A percentile compares a stretch with the other conserved stretches of the same genome.
Evolutionary conservation across 2,329 filamentous ascomycete species (phyloP).

Genomic region (Epichloe gansuensis): DNA sequence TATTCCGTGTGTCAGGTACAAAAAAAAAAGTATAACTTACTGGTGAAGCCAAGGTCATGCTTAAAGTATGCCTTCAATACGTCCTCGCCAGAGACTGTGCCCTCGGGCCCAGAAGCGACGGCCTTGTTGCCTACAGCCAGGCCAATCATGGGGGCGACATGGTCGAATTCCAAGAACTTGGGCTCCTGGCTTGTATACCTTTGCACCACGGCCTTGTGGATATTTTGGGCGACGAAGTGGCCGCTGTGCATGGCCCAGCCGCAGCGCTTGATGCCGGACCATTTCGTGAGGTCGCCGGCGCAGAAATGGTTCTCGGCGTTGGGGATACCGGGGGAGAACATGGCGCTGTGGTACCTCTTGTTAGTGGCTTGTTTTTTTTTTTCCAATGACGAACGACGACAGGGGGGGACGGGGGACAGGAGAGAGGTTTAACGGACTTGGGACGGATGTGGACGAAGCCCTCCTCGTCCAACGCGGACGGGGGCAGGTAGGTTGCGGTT

Average conservation of each 20-base stretch:
- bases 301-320: conserved; percentile 53
- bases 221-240: conserved; percentile 51
- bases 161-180: conserved; percentile 34
- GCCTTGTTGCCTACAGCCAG: conserved; percentile 59
- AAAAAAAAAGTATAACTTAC: conserved; percentile 28
- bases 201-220: conserved; percentile 47
- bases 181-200: conserved; percentile 27
- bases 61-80: conserved; percentile 52
- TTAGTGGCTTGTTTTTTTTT: not conserved
- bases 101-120: conserved; percentile 47
- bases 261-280: conserved; percentile 71
- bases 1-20: not conserved
- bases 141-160: conserved; percentile 54
- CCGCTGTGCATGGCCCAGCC: conserved; percentile 66
- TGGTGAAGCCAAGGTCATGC: conserved; percentile 52
- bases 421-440: conserved; percentile 26
- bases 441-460: conserved; percentile 52
- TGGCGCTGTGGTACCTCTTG: not conserved
- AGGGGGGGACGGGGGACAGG: too few relatives aligned
- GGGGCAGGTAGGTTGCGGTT: conserved; percentile 49
- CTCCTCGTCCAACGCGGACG: conserved; percentile 44
- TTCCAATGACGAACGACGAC: too few relatives aligned
- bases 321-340: conserved; percentile 37
- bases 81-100: conserved; percentile 47
- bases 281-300: conserved; percentile 54